Evolutionary conservation across 2,329 filamentous ascomycete species (phyloP), one percentile per base, ranked within the genome.

Genomic region (Curvularia eragrostidis): DNA sequence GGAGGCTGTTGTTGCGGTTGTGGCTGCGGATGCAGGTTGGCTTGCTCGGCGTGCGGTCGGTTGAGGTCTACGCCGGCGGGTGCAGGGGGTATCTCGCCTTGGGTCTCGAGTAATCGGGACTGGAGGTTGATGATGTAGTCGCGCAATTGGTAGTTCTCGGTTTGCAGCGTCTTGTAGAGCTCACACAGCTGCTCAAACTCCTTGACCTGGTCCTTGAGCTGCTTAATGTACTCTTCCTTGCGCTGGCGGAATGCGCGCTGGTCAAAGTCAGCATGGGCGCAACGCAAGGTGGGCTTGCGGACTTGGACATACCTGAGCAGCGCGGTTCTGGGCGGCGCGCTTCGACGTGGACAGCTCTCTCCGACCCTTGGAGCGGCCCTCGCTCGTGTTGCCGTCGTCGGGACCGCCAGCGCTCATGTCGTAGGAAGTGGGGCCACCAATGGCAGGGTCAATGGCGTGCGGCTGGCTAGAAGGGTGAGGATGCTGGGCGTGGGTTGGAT

Each of bases 151-250:
- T 93, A 95, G 78, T 97, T 97, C 76, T 99, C 94, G 26, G 86
- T 83, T 73, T 97, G 91, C 24, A 96, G 80, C n/a, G 84, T 81
- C 76, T 96, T 95, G 78, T 87, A 92, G 54, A 85, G 87, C 62
- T 90, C 85, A 65, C 93, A 90, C 77, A 97, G 86, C 18, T 87
- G 84, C 66, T 87, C 84, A 65, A 87, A 91, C 28, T 95, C 91
- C 70, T 91, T 89, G 50, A 97, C 92, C 75, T 98, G 91, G 74
- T 95, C 90, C 78, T 99, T 95, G 6, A 99, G 85, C 76, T 96
- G 96, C 82, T 96, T 96, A 77, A 99, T 99, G 77, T 99, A 97
- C 44, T 91, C 91, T 79, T 99, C 95, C 76, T 99, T 99, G 62
- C 95, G 90, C 80, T 98, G 93, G 41, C 95, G 91, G 79, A 99